Evolutionary conservation across 2,329 filamentous ascomycete species (phyloP).

Genomic region (Pestalotiopsis sp.): DNA sequence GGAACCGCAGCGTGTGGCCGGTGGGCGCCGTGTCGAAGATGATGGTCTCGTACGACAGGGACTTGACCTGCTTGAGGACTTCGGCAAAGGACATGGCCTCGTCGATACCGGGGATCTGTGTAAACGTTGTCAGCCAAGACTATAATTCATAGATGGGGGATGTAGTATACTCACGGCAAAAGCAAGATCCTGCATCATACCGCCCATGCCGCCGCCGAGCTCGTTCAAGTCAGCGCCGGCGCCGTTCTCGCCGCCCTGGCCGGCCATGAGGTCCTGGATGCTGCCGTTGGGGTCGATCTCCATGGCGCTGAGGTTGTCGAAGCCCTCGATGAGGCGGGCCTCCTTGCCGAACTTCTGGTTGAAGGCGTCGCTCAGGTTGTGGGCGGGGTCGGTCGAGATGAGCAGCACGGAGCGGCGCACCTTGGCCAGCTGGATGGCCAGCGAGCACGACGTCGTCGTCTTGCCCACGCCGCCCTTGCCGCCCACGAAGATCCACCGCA

Average conservation of each 20-base stretch:
- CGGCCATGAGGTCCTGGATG: slow-evolving; percentile 89
- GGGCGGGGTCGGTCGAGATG: slow-evolving; percentile 96
- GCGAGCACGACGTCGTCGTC: slow-evolving; percentile 98
- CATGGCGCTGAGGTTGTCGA: slow-evolving; percentile 94
- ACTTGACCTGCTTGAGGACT: slow-evolving; percentile 98
- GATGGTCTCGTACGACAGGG: slow-evolving; percentile 96
- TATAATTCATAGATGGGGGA: background rate
- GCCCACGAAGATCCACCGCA: slow-evolving; percentile 98
- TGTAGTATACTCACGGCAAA: slow-evolving; percentile 69
- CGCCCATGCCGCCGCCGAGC: slow-evolving; percentile 74
- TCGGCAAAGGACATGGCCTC: slow-evolving; percentile 99
- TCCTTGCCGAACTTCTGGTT: slow-evolving; percentile 99
- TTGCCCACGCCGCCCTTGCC: slow-evolving; percentile 98
- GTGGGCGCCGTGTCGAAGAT: slow-evolving; percentile 99
- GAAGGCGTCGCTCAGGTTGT: slow-evolving; percentile 97
- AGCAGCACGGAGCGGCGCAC: slow-evolving; percentile 94
- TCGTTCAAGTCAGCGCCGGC: slow-evolving; percentile 60
- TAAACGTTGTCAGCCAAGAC: background rate
- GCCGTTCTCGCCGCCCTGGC: slow-evolving; percentile 67
- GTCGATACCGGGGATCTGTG: slow-evolving; percentile 93
- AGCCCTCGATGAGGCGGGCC: slow-evolving; percentile 87
- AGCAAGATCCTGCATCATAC: slow-evolving; percentile 98
- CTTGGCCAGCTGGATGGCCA: slow-evolving; percentile 95
- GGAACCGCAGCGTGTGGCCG: slow-evolving; percentile 95
- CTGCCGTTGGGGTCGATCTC: slow-evolving; percentile 98